These are phyloP conservation scores for Annulohypoxylon maeteangense DNA, from an alignment of 495 filamentous ascomycete genomes.

Conservation along the genomic window DNA sequence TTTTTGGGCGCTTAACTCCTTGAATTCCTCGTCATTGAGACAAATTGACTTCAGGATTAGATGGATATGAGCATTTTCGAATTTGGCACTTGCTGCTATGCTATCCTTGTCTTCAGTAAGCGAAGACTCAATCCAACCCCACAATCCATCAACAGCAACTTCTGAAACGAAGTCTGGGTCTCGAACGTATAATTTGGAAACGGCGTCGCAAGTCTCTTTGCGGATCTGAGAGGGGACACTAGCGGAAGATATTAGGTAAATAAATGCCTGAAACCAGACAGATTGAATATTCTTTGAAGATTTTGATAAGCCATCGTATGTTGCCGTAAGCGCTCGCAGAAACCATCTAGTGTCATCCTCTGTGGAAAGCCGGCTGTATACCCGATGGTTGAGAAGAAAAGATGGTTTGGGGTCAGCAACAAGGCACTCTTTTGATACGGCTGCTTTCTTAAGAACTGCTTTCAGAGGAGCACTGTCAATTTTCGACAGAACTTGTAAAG, in stretches of 20 bases:
- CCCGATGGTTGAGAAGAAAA: slow-evolving; percentile 82
- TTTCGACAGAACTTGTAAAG: slow-evolving; percentile 56
- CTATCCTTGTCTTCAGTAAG: slow-evolving; percentile 80
- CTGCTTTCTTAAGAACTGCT: slow-evolving; percentile 64
- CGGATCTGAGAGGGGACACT: slow-evolving; percentile 66
- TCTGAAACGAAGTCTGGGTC: slow-evolving; percentile 65
- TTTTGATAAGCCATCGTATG: slow-evolving; percentile 57
- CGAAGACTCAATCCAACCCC: slow-evolving; percentile 79
- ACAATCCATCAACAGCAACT: slow-evolving; percentile 75
- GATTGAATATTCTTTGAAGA: slow-evolving; percentile 50
- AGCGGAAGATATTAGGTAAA: slow-evolving; percentile 77
- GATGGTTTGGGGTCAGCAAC: slow-evolving; percentile 77
- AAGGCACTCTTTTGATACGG: slow-evolving; percentile 71
- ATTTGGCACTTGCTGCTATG: slow-evolving; percentile 73
- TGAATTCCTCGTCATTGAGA: slow-evolving; percentile 56
- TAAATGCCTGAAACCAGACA: slow-evolving; percentile 83
- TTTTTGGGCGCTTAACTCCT: slow-evolving; percentile 50
- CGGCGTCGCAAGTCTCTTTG: slow-evolving; percentile 64
- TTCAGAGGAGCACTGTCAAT: slow-evolving; percentile 55
- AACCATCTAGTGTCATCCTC: slow-evolving; percentile 83
- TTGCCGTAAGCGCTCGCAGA: slow-evolving; percentile 72
- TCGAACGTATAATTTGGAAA: slow-evolving; percentile 69
- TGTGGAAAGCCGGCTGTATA: slow-evolving; percentile 78
- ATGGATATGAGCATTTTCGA: slow-evolving; percentile 67
- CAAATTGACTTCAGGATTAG: slow-evolving; percentile 78